Base-by-base conservation (phyloP, 768 basidiomycete genomes). In the Boletus subcaerulescens region DNA sequence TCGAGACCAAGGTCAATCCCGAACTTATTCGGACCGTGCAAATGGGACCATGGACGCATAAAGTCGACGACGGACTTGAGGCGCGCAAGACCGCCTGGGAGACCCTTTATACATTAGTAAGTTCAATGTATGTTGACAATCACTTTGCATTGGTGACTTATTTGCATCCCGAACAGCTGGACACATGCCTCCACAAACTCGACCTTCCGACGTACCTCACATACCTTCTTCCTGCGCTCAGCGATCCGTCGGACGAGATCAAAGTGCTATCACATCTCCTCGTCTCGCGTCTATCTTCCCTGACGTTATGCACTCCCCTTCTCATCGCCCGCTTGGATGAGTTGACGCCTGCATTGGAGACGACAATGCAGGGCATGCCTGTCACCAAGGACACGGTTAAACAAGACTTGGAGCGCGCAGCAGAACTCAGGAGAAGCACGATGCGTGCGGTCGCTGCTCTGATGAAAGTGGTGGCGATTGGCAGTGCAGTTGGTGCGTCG, bases 1-100 rank as follows among this genome's bases (percentile, higher is more conserved):
- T 82, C 36, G 93, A 98, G 74, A 97, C 95, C 0, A 66, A 79
- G 36, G 74, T 94, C 67, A 93, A 91, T 58, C 78, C 82, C 3
- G 80, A 86, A 2, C 83, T 94, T 55, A 86, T 96, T 65, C 85
- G 90, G 31, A 91, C 89, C 2, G 93, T 97, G 13, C 91, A 93
- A 66, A 97, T 97, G 94, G 93, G 94, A 20, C 93, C 94, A 3
- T 97, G 93, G 93, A 91, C 88, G 26, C 93, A 96, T 73, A 93
- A 91, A 68, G 92, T 97, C 49, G 97, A 99, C 63, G 95, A 98
- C 60, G 97, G 97, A 45, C 78, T 98, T 39, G 96, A 98, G 59
- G 87, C 94, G 20, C 85, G 97, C 55, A 98, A 98, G 79, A 95
- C 92, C 0, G 96, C 97, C 3, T 98, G 91, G 71, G 97, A 99